Percentiles rank a stretch among this genome's conserved stretches.
Conservation (phyloP, 2,329 filamentous ascomycete genomes). For the Berkeleyomyces rouxiae region DNA sequence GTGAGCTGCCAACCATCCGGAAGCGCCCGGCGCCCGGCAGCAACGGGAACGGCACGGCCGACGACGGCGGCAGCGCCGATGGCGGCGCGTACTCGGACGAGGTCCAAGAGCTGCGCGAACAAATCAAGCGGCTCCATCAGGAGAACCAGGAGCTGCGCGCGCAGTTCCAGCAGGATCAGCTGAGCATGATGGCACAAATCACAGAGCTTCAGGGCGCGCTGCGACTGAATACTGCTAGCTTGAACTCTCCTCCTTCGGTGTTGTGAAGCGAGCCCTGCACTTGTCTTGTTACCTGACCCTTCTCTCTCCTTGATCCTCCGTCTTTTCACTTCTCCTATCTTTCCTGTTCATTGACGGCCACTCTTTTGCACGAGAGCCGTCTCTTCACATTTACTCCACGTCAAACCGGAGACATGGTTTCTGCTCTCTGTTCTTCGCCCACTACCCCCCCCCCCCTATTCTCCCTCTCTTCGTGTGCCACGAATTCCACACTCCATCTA, state of each 20-base stretch:
- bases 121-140: constrained; percentile 48
- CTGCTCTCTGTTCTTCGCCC: not conserved
- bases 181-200: constrained; percentile 33
- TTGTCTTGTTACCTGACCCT: constrained; percentile 17
- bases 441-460: too few relatives aligned
- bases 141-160: constrained; percentile 45
- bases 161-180: constrained; percentile 32
- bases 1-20: constrained; percentile 10
- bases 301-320: not conserved
- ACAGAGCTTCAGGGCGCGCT: constrained; percentile 29
- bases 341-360: not conserved
- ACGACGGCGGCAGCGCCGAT: not conserved
- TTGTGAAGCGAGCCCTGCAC: not conserved
- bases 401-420: not conserved
- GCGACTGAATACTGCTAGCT: constrained; percentile 17
- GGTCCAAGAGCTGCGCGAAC: constrained; percentile 40
- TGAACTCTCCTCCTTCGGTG: constrained; percentile 10
- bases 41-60: not conserved
- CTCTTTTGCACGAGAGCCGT: not conserved
- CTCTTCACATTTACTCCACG: not conserved
- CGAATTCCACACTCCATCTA: not conserved
- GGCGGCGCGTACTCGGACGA: constrained; percentile 22
- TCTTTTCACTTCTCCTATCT: not conserved
- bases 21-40: not conserved
- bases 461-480: not conserved